These are phyloP conservation scores for Paramecium bursaria DNA, from an alignment of 73 alveolate genomes.

Conservation along the genomic window DNA sequence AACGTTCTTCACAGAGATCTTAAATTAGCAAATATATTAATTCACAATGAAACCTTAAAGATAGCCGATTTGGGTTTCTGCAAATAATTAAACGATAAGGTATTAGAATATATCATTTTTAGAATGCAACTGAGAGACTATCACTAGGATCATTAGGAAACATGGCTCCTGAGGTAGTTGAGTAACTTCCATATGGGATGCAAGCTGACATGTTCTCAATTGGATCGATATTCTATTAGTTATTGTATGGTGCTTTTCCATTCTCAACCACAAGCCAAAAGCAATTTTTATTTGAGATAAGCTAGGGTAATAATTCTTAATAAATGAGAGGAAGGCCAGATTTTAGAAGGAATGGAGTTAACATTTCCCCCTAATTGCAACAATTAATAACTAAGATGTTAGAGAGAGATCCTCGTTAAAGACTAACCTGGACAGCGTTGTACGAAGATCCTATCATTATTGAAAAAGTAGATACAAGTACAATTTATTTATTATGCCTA, in stretches of 20 bases:
- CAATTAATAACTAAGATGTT: background rate
- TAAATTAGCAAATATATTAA: slow-evolving; percentile 33
- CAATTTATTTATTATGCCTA: too few relatives aligned
- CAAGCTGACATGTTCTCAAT: slow-evolving; percentile 58
- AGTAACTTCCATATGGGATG: slow-evolving; percentile 53
- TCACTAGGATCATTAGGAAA: slow-evolving; percentile 51
- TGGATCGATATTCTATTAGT: slow-evolving; percentile 49
- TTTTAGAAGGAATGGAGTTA: slow-evolving; percentile 34
- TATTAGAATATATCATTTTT: background rate
- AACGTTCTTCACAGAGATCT: slow-evolving; percentile 52
- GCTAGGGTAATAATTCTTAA: background rate
- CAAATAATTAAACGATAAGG: slow-evolving; percentile 3
- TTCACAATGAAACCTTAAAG: slow-evolving; percentile 46
- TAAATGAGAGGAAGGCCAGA: slow-evolving; percentile 7
- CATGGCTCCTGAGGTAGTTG: slow-evolving; percentile 62
- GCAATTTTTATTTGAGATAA: slow-evolving; percentile 10
- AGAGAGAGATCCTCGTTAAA: slow-evolving; percentile 2
- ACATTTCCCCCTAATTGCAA: slow-evolving; percentile 11
- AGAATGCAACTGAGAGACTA: background rate
- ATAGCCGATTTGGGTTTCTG: slow-evolving; percentile 58
- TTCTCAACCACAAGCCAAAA: slow-evolving; percentile 3
- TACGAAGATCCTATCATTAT: slow-evolving; percentile 21
- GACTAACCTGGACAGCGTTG: slow-evolving; percentile 30
- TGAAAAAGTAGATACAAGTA: too few relatives aligned
- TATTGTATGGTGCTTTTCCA: slow-evolving; percentile 41